Percentiles rank a stretch among this genome's conserved stretches.
Evolutionary conservation across 345 rosid genomes (phyloP).

Genomic region (Pugionium dolabratum): DNA sequence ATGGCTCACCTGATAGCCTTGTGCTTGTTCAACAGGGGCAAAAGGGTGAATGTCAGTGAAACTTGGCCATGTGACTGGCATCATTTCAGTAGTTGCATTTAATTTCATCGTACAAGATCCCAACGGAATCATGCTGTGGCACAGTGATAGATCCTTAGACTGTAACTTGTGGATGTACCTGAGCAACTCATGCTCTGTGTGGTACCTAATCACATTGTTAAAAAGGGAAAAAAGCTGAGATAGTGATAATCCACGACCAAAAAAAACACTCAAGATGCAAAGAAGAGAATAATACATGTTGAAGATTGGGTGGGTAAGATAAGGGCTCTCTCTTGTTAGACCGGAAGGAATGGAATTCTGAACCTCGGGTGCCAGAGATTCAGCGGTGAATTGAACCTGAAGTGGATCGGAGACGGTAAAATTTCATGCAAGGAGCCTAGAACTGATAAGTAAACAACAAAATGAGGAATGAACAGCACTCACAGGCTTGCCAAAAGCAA

Average conservation of each 20-base stretch:
- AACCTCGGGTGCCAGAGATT: conserved; percentile 88
- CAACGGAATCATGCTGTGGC: conserved; percentile 99
- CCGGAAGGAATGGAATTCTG: conserved; percentile 66
- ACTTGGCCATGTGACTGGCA: conserved; percentile 93
- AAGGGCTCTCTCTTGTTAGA: conserved; percentile 71
- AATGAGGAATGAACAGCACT: conserved; percentile 40
- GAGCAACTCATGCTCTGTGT: conserved; percentile 94
- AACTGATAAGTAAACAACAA: conserved; percentile 14
- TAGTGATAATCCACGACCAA: conserved; percentile 30
- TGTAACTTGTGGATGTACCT: conserved; percentile 75
- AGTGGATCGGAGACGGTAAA: background rate
- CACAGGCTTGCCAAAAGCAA: conserved; percentile 79
- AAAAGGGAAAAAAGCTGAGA: conserved; percentile 26
- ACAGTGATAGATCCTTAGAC: conserved; percentile 90
- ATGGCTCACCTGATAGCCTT: conserved; percentile 76
- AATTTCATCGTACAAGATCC: conserved; percentile 99
- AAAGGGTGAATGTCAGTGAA: conserved; percentile 93
- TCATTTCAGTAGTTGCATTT: conserved; percentile 97
- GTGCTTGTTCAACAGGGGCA: conserved; percentile 78
- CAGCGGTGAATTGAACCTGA: conserved; percentile 86
- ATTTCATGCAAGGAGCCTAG: conserved; percentile 24
- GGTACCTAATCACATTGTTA: conserved; percentile 55
- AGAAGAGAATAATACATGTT: conserved; percentile 57
- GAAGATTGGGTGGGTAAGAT: conserved; percentile 77
- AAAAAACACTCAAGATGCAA: conserved; percentile 23